Evolutionary conservation across 768 basidiomycete species (phyloP), one percentile per base, ranked within the genome.

Genomic region (Pholiota molesta): DNA sequence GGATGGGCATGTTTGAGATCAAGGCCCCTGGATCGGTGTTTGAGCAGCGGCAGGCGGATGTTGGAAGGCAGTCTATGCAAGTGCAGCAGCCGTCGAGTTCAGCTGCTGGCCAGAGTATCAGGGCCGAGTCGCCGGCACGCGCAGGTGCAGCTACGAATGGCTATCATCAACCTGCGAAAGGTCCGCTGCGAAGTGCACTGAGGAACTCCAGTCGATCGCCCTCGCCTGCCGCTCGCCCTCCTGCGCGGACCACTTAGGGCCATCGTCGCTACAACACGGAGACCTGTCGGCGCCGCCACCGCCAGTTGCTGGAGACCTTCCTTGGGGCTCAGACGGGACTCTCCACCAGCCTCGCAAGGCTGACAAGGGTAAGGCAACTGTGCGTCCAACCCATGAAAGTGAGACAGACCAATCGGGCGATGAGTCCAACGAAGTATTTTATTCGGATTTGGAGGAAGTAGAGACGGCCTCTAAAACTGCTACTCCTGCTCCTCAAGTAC

Each of bases 101-200:
- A 4, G 10, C 23, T 23, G 47, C 14, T 13, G 19, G 23, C 10
- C 19, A 23, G 23, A 14, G 47, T 1, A 49, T 4, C 23, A 49
- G 42, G 19, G 29, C 29, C 33, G 29, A 42, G 2, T 29, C 28
- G 23, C 21, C 23, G 37, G 14, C 14, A 31, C 2, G n/a, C 29
- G 45, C 42, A 45, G 44, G 47, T 3, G 35, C 35, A 9, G 1
- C 14, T 11, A 37, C 35, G 13, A 37, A 16, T 16, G 35, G 35
- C 14, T n/a, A n/a, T n/a, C 35, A 5, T 10, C 35, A 13, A 16
- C 35, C 35, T 13, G 74, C 75, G 9, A 82, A 80, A 70, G 71
- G 77, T 28, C 89, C 89, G 0, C 68, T 92, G 33, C 79, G 83
- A 57, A 90, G 89, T 57, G 90, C 89, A 23, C 64, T 92, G 73